Conservation (phyloP, 176 grass and related monocot genomes). For the Rhynchospora breviuscula region DNA sequence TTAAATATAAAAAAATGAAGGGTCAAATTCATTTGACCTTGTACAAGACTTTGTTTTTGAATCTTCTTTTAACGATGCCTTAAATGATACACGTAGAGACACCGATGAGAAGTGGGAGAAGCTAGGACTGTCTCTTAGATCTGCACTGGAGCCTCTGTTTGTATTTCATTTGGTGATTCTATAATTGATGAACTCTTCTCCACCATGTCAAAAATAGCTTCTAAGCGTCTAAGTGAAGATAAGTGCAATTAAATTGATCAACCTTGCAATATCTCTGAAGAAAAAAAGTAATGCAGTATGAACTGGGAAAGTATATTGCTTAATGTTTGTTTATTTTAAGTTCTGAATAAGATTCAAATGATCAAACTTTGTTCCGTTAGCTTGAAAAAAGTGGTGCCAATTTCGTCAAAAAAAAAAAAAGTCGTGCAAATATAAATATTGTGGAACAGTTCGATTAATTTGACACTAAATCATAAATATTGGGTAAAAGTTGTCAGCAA, state of each 20-base stretch:
- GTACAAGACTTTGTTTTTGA: background rate
- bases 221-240: background rate
- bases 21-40: conserved; percentile 23
- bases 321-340: too few relatives aligned
- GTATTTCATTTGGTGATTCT: conserved; percentile 3
- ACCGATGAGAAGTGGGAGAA: background rate
- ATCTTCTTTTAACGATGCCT: too few relatives aligned
- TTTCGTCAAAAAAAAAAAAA: too few relatives aligned
- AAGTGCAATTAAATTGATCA: background rate
- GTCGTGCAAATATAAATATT: too few relatives aligned
- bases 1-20: background rate
- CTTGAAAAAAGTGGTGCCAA: too few relatives aligned
- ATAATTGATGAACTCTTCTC: conserved; percentile 13
- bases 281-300: background rate
- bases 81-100: background rate
- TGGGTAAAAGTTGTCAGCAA: too few relatives aligned
- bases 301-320: too few relatives aligned
- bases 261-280: background rate
- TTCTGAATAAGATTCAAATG: too few relatives aligned
- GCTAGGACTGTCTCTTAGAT: background rate
- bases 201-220: background rate
- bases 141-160: background rate
- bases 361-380: too few relatives aligned
- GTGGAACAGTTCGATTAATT: too few relatives aligned
- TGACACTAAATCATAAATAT: too few relatives aligned